A percentile compares a stretch with the other conserved stretches of the same genome.
These are phyloP conservation scores for Aaosphaeria pasadenensis DNA, from an alignment of 2,329 filamentous ascomycete genomes.

Conservation along the genomic window DNA sequence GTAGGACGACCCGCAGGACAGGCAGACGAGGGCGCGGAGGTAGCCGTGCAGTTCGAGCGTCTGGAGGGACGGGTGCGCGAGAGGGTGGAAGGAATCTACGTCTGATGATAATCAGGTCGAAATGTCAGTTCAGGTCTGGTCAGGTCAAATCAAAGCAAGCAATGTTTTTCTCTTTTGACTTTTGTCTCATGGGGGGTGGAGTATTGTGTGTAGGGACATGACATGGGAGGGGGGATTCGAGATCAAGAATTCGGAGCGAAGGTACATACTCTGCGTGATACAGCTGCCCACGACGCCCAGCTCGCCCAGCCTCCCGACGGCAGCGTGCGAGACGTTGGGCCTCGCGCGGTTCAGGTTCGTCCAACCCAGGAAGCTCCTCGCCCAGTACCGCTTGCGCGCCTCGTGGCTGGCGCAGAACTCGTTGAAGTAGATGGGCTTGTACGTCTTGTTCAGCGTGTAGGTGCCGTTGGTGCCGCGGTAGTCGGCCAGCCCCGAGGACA, in stretches of 20 bases:
- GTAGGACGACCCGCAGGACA: slow-evolving; percentile 71
- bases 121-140: no score
- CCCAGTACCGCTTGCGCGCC: slow-evolving; percentile 91
- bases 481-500: slow-evolving; percentile 88
- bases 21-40: slow-evolving; percentile 75
- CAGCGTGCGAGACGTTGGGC: slow-evolving; percentile 77
- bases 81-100: slow-evolving; percentile 88
- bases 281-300: slow-evolving; percentile 73
- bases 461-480: slow-evolving; percentile 89
- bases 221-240: background rate
- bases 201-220: background rate
- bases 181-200: background rate
- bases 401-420: slow-evolving; percentile 84
- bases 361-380: slow-evolving; percentile 91
- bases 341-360: slow-evolving; percentile 72
- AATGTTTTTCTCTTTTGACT: no score
- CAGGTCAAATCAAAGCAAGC: no score
- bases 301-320: slow-evolving; percentile 67
- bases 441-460: slow-evolving; percentile 86
- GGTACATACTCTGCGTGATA: slow-evolving; percentile 71
- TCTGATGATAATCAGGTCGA: slow-evolving; percentile 41
- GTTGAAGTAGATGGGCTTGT: slow-evolving; percentile 87
- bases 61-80: slow-evolving; percentile 69
- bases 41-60: slow-evolving; percentile 92
- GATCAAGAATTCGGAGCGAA: background rate